Evolutionary conservation across 2,329 filamentous ascomycete genomes (phyloP).

Genomic region (Rhynchosporium secalis): DNA sequence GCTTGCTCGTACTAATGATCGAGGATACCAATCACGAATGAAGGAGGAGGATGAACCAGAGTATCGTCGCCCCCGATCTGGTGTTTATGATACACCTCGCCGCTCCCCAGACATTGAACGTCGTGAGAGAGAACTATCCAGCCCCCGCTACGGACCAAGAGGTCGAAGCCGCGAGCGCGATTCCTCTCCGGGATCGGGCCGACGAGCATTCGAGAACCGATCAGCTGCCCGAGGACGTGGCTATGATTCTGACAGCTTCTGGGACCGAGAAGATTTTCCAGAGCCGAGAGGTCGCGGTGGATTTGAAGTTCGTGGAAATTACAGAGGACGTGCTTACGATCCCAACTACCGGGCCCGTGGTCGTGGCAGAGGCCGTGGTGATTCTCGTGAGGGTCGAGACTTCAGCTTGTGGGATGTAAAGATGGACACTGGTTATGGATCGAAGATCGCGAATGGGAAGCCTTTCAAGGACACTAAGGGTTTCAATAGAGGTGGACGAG

Average conservation of each 20-base stretch:
- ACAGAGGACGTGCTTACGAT: slow-evolving; percentile 36
- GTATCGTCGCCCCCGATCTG: slow-evolving; percentile 29
- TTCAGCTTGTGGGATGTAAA: slow-evolving; percentile 16
- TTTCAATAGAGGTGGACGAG: slow-evolving; percentile 37
- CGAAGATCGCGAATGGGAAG: slow-evolving; percentile 32
- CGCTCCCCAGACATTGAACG: slow-evolving; percentile 25
- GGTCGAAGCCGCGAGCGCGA: slow-evolving; percentile 33
- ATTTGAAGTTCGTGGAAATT: slow-evolving; percentile 29
- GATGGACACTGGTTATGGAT: slow-evolving; percentile 24
- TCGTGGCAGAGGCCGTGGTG: slow-evolving; percentile 34
- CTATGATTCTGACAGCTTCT: slow-evolving; percentile 26
- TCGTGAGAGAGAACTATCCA: slow-evolving; percentile 27
- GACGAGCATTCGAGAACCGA: slow-evolving; percentile 31
- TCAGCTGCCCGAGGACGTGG: slow-evolving; percentile 26
- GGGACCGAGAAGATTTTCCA: slow-evolving; percentile 26
- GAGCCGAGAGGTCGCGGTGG: slow-evolving; percentile 20
- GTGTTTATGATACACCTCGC: slow-evolving; percentile 26
- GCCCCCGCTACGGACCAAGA: slow-evolving; percentile 27
- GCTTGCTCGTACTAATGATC: slow-evolving; percentile 33
- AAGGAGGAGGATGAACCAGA: slow-evolving; percentile 31
- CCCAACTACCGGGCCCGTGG: slow-evolving; percentile 36
- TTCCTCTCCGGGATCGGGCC: slow-evolving; percentile 28
- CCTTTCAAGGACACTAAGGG: slow-evolving; percentile 33
- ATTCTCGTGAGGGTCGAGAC: slow-evolving; percentile 25
- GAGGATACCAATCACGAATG: slow-evolving; percentile 14